These are phyloP conservation scores for Sanghuangporus baumii DNA, from an alignment of 1,284 basidiomycete genomes.

Conservation along the genomic window DNA sequence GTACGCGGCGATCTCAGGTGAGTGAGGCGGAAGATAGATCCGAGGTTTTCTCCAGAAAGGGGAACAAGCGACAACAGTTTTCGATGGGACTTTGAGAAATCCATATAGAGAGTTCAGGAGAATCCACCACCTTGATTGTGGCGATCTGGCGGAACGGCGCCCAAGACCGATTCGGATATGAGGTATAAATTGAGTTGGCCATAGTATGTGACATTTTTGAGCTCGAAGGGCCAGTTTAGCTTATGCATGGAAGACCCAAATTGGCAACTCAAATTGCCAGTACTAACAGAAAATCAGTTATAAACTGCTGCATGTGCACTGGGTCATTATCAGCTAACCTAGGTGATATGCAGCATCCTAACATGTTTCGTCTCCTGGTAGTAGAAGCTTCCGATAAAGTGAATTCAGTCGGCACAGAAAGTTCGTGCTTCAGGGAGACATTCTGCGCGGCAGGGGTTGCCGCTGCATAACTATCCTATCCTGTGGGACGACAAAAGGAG, in stretches of 20 bases:
- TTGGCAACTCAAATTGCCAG: not conserved
- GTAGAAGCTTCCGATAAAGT: too few species aligned
- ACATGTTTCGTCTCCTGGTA: too few species aligned
- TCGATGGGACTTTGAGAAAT: not conserved
- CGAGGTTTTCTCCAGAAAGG: not conserved
- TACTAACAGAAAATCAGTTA: not conserved
- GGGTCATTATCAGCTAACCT: not conserved
- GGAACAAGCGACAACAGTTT: not conserved
- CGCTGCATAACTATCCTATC: not conserved
- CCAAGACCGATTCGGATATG: too few species aligned
- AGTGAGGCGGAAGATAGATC: constrained; percentile 1
- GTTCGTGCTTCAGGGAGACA: not conserved
- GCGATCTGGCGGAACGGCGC: not conserved
- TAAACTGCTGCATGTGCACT: not conserved
- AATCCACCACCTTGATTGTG: not conserved
- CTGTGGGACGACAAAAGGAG: not conserved
- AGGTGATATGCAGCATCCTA: not conserved
- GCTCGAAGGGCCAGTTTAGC: not conserved
- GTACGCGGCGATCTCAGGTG: constrained; percentile 2
- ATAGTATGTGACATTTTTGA: not conserved
- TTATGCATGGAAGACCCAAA: not conserved
- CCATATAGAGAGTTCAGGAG: not conserved
- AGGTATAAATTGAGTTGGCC: too few species aligned
- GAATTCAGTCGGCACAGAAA: too few species aligned
- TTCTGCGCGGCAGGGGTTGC: not conserved